Evolutionary conservation across 495 filamentous ascomycete species (phyloP).

Genomic region (Xylaria flabelliformis): DNA sequence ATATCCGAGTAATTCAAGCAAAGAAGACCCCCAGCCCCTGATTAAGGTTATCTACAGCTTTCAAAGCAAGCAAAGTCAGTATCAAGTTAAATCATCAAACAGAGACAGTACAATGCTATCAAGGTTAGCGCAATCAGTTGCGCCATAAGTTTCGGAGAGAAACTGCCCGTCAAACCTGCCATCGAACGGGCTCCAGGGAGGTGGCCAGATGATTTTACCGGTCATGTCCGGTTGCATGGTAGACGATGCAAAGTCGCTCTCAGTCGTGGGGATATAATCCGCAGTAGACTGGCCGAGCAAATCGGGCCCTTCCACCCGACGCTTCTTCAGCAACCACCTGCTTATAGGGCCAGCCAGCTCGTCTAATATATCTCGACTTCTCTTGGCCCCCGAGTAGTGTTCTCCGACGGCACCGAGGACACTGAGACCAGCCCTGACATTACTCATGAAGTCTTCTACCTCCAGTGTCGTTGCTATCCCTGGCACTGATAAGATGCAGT

Average conservation of each 20-base stretch:
- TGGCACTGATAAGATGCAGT: slow-evolving; percentile 51
- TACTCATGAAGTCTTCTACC: slow-evolving; percentile 48
- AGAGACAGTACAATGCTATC: slow-evolving; percentile 22
- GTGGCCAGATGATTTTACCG: neutral
- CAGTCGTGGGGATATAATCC: neutral
- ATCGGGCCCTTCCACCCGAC: neutral
- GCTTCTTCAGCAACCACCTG: slow-evolving; percentile 44
- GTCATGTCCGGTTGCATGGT: neutral
- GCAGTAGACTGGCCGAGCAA: neutral
- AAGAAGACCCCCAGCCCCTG: neutral
- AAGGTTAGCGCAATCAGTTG: slow-evolving; percentile 20
- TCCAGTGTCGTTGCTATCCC: slow-evolving; percentile 42
- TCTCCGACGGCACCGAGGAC: slow-evolving; percentile 57
- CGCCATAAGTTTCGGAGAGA: slow-evolving; percentile 17
- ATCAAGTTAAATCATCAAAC: slow-evolving; percentile 24
- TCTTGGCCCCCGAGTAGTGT: slow-evolving; percentile 52
- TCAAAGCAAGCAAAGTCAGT: neutral
- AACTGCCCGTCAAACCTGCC: slow-evolving; percentile 13
- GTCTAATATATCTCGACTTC: slow-evolving; percentile 53
- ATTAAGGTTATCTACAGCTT: too few relatives aligned
- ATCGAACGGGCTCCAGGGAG: slow-evolving; percentile 20
- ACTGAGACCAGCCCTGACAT: slow-evolving; percentile 47
- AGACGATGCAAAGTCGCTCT: neutral
- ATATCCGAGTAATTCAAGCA: neutral
- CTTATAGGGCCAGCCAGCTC: slow-evolving; percentile 49